These are phyloP conservation scores for Rhododendron vialii DNA, from an alignment of 148 eudicot species.

Conservation along the genomic window DNA sequence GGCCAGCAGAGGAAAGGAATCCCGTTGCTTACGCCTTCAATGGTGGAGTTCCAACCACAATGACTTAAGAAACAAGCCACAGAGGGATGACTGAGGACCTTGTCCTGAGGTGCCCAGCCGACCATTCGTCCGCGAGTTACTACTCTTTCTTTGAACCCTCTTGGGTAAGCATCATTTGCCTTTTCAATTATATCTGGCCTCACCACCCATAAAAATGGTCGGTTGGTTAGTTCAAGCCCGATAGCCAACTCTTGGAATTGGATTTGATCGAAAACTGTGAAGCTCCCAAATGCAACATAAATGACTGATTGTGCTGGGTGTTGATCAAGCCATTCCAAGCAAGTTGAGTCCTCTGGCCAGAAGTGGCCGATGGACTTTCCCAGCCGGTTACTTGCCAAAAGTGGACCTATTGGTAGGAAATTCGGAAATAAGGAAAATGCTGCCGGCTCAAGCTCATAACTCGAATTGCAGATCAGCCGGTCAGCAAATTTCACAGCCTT, in stretches of 20 bases:
- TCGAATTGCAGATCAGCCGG: slow-evolving; percentile 26
- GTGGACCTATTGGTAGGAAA: slow-evolving; percentile 24
- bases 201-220: slow-evolving; percentile 50
- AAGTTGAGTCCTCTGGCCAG: slow-evolving; percentile 28
- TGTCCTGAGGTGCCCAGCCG: slow-evolving; percentile 37
- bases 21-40: slow-evolving; percentile 34
- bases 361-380: slow-evolving; percentile 18
- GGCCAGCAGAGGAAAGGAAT: slow-evolving; percentile 46
- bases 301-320: slow-evolving; percentile 27
- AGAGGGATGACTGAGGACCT: slow-evolving; percentile 34
- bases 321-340: slow-evolving; percentile 31
- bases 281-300: slow-evolving; percentile 31
- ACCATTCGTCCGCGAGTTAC: slow-evolving; percentile 28
- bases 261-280: slow-evolving; percentile 15
- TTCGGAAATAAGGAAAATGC: slow-evolving; percentile 17
- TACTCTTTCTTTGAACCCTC: slow-evolving; percentile 27
- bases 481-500: neutral
- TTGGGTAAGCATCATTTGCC: slow-evolving; percentile 13
- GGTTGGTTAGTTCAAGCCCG: slow-evolving; percentile 37
- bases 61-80: slow-evolving; percentile 45
- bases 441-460: slow-evolving; percentile 24
- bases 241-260: slow-evolving; percentile 46
- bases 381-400: slow-evolving; percentile 24
- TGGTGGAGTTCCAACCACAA: slow-evolving; percentile 51
- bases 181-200: slow-evolving; percentile 21